phyloP scores from a whole-genome alignment of 768 basidiomycete species.

The Auricularia sp. region DNA sequence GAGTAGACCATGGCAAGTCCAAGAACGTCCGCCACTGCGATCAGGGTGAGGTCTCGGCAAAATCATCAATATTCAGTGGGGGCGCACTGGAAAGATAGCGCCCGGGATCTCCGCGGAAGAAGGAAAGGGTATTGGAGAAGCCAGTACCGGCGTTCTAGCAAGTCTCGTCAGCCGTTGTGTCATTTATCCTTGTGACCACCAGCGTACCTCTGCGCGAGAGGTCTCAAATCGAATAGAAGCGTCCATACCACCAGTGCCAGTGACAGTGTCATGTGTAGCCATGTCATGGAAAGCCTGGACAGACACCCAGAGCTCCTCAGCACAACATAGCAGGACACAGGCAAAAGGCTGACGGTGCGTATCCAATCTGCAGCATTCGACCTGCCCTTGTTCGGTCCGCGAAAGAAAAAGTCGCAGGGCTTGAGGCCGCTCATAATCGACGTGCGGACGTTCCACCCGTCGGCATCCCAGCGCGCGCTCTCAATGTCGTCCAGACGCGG shows the following conservation, averaged over 20 bases:
- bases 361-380: constrained; percentile 1
- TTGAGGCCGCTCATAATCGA: background rate
- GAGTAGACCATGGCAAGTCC: constrained; percentile 26
- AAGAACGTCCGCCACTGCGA: constrained; percentile 36
- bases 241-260: constrained; percentile 40
- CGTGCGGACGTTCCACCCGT: background rate
- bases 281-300: constrained; percentile 40
- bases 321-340: background rate
- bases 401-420: background rate
- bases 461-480: background rate
- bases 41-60: too few relatives aligned
- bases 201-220: constrained; percentile 19
- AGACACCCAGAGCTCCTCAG: background rate
- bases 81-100: constrained; percentile 36
- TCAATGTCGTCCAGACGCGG: background rate
- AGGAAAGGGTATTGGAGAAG: constrained; percentile 33
- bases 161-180: background rate
- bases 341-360: background rate
- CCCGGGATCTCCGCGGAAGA: constrained; percentile 34
- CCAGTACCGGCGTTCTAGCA: constrained; percentile 36
- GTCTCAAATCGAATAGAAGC: constrained; percentile 41
- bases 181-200: too few relatives aligned
- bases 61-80: too few relatives aligned
- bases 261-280: constrained; percentile 34
- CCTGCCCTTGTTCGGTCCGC: background rate